These are phyloP conservation scores for Mycena floridula DNA, from an alignment of 768 basidiomycete species.

Conservation along the genomic window DNA sequence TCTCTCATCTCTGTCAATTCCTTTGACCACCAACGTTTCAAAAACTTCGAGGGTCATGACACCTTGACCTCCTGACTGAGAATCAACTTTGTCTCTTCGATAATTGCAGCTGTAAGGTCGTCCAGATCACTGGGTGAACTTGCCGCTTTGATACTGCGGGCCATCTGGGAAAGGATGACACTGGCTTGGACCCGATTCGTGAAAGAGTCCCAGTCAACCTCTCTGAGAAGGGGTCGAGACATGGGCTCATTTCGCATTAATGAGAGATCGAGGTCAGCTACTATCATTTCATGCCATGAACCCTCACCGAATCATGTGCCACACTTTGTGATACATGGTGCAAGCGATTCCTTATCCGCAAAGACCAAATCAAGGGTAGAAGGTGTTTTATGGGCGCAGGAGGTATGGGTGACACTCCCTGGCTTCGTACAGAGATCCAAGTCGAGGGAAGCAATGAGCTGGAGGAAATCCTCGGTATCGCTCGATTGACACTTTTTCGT, in stretches of 20 bases:
- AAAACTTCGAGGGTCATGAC: not conserved
- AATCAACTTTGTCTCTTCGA: not conserved
- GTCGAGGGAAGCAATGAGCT: too few species aligned
- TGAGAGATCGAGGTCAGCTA: not conserved
- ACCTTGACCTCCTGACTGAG: not conserved
- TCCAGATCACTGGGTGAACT: not conserved
- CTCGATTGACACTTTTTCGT: too few species aligned
- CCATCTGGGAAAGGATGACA: not conserved
- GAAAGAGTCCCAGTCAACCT: slow-evolving; percentile 4
- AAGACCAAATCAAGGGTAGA: slow-evolving; percentile 9
- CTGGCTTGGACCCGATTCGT: not conserved
- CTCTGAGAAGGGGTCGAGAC: slow-evolving; percentile 1
- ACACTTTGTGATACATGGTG: slow-evolving; percentile 4
- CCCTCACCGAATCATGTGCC: slow-evolving; percentile 1
- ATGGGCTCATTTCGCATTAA: not conserved
- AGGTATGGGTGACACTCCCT: slow-evolving; percentile 5
- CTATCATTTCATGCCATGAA: slow-evolving; percentile 4
- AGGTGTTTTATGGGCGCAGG: not conserved
- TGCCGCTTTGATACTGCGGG: not conserved
- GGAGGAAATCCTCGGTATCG: too few species aligned
- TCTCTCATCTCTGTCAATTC: not conserved
- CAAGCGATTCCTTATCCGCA: not conserved
- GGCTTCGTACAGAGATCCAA: slow-evolving; percentile 3
- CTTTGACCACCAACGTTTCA: not conserved
- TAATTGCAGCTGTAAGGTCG: not conserved